phyloP scores from a whole-genome alignment of 352 stramenopile species.

The Globisporangium camurandrum region DNA sequence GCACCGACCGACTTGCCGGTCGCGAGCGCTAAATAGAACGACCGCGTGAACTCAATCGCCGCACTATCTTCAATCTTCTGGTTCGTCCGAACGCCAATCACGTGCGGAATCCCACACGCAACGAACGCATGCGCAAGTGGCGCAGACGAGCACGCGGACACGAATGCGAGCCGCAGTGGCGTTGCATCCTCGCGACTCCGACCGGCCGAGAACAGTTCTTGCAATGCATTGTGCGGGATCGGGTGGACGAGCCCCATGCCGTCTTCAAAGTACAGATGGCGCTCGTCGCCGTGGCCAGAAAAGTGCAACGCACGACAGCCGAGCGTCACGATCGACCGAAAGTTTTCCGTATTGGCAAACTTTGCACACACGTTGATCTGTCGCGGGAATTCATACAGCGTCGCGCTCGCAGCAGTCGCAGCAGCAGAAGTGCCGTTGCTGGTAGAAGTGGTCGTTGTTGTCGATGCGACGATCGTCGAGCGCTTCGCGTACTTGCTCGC shows the following conservation, averaged over 20 bases:
- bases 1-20: constrained; percentile 63
- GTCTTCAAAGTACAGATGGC: constrained; percentile 94
- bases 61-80: constrained; percentile 86
- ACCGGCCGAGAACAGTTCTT: constrained; percentile 61
- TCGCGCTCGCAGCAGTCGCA: constrained; percentile 9
- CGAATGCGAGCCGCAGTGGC: constrained; percentile 65
- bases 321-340: constrained; percentile 89
- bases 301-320: constrained; percentile 92
- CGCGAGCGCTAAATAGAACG: constrained; percentile 72
- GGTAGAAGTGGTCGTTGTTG: no score
- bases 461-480: constrained; percentile 1
- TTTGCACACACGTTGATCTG: constrained; percentile 92
- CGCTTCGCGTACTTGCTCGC: constrained; percentile 58
- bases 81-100: constrained; percentile 84
- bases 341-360: constrained; percentile 90
- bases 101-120: constrained; percentile 84
- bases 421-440: not conserved
- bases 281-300: constrained; percentile 90
- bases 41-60: constrained; percentile 79
- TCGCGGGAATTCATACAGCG: constrained; percentile 50
- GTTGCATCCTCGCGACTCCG: constrained; percentile 23
- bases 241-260: constrained; percentile 74
- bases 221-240: constrained; percentile 58
- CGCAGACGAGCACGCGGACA: constrained; percentile 73
- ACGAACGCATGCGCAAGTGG: constrained; percentile 82